phyloP scores from a whole-genome alignment of 139 green algal species.

The Picochlorum sp. region DNA sequence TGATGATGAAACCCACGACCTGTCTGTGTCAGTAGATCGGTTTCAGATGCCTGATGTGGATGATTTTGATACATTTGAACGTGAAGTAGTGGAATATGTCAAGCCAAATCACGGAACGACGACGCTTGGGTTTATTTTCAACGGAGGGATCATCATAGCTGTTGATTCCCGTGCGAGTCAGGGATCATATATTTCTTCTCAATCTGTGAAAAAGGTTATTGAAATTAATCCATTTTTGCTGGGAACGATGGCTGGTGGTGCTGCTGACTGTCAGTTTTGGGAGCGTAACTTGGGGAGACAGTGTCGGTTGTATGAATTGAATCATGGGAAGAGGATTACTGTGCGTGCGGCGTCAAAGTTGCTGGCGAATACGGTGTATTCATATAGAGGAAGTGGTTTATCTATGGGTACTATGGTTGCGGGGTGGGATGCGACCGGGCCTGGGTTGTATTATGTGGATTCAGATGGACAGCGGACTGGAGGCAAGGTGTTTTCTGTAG shows the following conservation, averaged over 20 bases:
- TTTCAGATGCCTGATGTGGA: constrained; percentile 47
- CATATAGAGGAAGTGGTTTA: constrained; percentile 93
- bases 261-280: constrained; percentile 98
- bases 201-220: constrained; percentile 98
- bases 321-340: constrained; percentile 90
- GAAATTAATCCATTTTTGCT: constrained; percentile 98
- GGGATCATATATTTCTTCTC: constrained; percentile 96
- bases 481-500: constrained; percentile 91
- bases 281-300: constrained; percentile 79
- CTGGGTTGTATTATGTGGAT: constrained; percentile 97
- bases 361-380: constrained; percentile 95
- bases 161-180: constrained; percentile 94
- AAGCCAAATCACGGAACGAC: constrained; percentile 97
- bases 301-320: constrained; percentile 95
- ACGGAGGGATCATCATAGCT: constrained; percentile 92
- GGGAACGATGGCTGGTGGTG: constrained; percentile 97
- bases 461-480: constrained; percentile 88
- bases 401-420: constrained; percentile 99
- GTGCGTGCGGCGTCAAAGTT: constrained; percentile 95
- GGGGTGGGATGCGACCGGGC: constrained; percentile 76
- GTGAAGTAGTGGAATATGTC: constrained; percentile 86
- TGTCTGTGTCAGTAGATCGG: neutral
- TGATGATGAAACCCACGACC: too few relatives aligned
- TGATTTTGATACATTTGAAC: constrained; percentile 76
- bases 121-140: constrained; percentile 96